Conservation (phyloP, 2,329 filamentous ascomycete species). For the Fusarium piperis region DNA sequence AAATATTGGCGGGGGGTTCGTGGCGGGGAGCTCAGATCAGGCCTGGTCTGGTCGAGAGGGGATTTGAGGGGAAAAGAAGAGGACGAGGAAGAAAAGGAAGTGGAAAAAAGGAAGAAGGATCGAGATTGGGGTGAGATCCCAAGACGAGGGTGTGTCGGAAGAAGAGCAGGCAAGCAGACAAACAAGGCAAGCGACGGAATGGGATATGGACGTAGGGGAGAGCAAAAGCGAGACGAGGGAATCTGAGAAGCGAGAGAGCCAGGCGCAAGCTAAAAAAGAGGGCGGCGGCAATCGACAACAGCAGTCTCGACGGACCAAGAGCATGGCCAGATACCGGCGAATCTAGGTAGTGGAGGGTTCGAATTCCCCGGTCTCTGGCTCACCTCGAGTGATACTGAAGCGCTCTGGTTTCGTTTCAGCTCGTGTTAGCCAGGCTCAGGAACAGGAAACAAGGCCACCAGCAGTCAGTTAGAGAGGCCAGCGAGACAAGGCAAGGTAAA, state of each 20-base stretch:
- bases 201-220: not conserved
- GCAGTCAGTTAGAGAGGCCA: not conserved
- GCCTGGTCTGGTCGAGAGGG: slow-evolving; percentile 21
- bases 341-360: not conserved
- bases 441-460: not conserved
- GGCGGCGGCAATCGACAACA: slow-evolving; percentile 36
- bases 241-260: slow-evolving; percentile 29
- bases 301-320: slow-evolving; percentile 15
- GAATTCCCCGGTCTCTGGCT: not conserved
- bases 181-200: not conserved
- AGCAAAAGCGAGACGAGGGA: not conserved
- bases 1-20: slow-evolving; percentile 35
- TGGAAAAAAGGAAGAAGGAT: slow-evolving; percentile 29
- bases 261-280: slow-evolving; percentile 37
- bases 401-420: slow-evolving; percentile 27
- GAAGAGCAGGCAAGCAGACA: slow-evolving; percentile 6
- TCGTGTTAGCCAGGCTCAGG: slow-evolving; percentile 7
- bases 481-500: slow-evolving; percentile 1
- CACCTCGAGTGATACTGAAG: slow-evolving; percentile 31
- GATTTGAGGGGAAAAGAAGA: slow-evolving; percentile 17
- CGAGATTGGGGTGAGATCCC: slow-evolving; percentile 34
- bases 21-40: slow-evolving; percentile 44
- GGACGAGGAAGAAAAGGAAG: slow-evolving; percentile 14
- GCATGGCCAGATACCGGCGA: slow-evolving; percentile 24
- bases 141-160: slow-evolving; percentile 36